These are phyloP conservation scores for Anisodus acutangulus DNA, from an alignment of 257 asterid species.

Conservation along the genomic window DNA sequence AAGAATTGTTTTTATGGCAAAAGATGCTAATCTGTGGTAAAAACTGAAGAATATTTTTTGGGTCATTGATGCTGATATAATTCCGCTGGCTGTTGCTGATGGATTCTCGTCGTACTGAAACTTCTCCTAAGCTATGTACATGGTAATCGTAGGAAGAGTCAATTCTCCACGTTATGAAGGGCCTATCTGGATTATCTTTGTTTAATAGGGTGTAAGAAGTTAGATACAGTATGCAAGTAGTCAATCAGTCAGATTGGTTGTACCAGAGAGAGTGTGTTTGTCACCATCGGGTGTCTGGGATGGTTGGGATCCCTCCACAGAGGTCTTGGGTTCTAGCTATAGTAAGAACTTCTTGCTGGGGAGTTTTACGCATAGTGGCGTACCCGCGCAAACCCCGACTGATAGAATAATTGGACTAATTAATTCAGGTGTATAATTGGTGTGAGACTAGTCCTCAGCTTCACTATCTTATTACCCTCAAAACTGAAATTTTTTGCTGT, in stretches of 20 bases:
- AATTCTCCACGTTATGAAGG: background rate
- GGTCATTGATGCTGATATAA: background rate
- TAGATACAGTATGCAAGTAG: constrained; percentile 15
- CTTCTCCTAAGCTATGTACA: constrained; percentile 2
- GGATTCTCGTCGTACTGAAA: constrained; percentile 3
- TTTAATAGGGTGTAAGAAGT: background rate
- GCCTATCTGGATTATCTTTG: background rate
- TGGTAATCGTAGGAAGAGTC: background rate
- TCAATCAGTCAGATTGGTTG: background rate
- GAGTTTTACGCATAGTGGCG: background rate
- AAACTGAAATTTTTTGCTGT: constrained; percentile 7
- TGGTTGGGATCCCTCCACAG: background rate
- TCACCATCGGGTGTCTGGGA: background rate
- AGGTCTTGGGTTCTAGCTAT: background rate
- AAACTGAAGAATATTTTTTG: background rate
- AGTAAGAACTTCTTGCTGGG: background rate
- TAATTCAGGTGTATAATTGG: background rate
- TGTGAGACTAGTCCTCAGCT: background rate
- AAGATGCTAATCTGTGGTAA: background rate
- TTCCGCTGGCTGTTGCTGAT: background rate
- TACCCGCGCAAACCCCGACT: background rate
- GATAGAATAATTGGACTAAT: background rate
- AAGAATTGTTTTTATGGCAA: background rate
- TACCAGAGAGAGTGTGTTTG: background rate
- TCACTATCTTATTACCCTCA: background rate